Base-by-base conservation (phyloP, 257 asterid species). In the Solanum chaucha region DNA sequence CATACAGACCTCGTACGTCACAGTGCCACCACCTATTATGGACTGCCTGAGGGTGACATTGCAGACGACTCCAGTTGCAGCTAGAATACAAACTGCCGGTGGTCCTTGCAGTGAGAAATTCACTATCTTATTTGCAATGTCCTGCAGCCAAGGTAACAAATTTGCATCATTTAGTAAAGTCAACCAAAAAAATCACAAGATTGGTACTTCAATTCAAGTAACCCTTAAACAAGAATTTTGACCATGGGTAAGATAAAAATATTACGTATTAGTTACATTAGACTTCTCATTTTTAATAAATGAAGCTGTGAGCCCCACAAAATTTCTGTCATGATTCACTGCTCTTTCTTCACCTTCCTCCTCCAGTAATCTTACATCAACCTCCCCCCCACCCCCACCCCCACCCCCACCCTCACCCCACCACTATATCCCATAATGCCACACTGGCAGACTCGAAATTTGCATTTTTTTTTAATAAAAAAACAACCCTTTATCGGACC, bases 101-200 rank as follows among this genome's bases (percentile, higher is more conserved):
- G 98, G 98, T 86, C 99, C 98, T 93, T 96, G 96, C 93, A 93
- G 95, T 10, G 98, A 93, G 89, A 96, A 96, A 55, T 95, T 94
- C 95, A 90, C 88, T 55, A 96, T 89, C 89, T 94, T 95, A 55
- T 94, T 87, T 64, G 96, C 95, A 90, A 95, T 90, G 91, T 96
- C 99, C 99, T 95, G 92, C 89, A 19, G 14, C 64, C 84, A 88
- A 88, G 36, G 32, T 44, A 28, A 85, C 28, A 87, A 17, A 20
- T 71, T 78, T 19, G 46, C 86, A 81, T 61, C 82, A 51, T 58
- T 41, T 24, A 72, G 41, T n/a, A 59, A 75, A 28, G 24, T 20
- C 36, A 55, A 12, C 41, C 68, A 44, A 35, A 24, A 86, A 14
- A 3, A 13, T 14, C 32, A 22, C 65, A 72, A 34, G 19, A 26